Percentiles rank a stretch among this genome's conserved stretches.
Evolutionary conservation across 345 rosid species (phyloP).

Genomic region (Euphorbia peplus): DNA sequence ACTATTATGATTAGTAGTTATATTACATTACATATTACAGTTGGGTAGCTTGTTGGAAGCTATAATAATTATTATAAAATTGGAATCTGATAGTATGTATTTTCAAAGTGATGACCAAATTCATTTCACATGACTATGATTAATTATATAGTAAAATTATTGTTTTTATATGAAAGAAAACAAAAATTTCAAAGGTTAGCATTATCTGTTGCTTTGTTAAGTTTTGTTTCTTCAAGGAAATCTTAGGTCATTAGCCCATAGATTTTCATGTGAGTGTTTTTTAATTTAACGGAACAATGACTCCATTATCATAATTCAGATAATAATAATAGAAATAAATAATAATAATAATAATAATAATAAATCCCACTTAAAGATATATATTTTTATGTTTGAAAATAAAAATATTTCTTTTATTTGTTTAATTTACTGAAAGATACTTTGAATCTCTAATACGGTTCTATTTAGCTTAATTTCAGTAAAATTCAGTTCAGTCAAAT

Average conservation of each 20-base stretch:
- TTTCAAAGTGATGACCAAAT: constrained; percentile 28
- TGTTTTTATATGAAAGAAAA: constrained; percentile 1
- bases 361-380: too few species aligned
- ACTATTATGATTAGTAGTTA: not conserved
- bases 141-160: not conserved
- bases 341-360: too few species aligned
- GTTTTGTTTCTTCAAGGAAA: constrained; percentile 35
- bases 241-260: constrained; percentile 41
- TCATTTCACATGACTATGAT: constrained; percentile 42
- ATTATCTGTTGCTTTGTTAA: constrained; percentile 11
- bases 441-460: too few species aligned
- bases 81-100: not conserved
- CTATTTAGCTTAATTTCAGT: too few species aligned
- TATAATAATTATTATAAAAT: constrained; percentile 36
- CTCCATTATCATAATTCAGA: constrained; percentile 19
- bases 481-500: too few species aligned
- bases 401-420: too few species aligned
- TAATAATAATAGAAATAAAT: too few species aligned
- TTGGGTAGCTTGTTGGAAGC: constrained; percentile 42
- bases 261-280: constrained; percentile 60
- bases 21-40: constrained; percentile 19
- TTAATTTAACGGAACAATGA: constrained; percentile 25
- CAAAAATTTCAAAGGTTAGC: not conserved
- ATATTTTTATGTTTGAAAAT: too few species aligned
- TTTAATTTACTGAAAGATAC: too few species aligned